These are phyloP conservation scores for Ceratobasidium sp. DNA, from an alignment of 1,284 basidiomycete genomes.

Conservation along the genomic window DNA sequence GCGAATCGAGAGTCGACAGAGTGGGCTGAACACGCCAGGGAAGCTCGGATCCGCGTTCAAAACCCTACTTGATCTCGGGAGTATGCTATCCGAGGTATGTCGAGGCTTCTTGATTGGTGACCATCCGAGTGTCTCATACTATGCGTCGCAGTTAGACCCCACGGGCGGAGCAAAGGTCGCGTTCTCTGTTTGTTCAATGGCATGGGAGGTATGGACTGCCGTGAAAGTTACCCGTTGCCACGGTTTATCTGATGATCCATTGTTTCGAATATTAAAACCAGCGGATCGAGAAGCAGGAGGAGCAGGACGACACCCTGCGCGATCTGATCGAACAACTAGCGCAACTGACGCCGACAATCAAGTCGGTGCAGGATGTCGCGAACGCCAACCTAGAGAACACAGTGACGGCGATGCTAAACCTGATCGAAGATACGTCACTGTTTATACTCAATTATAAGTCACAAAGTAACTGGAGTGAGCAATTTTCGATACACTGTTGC, in stretches of 20 bases:
- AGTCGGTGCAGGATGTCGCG: not conserved
- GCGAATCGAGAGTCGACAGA: no score
- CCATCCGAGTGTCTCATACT: not conserved
- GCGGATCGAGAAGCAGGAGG: not conserved
- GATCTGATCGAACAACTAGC: not conserved
- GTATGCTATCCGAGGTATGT: not conserved
- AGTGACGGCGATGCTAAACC: not conserved
- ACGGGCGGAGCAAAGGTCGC: not conserved
- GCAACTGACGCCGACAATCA: not conserved
- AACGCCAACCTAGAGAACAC: not conserved
- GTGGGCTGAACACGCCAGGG: no score
- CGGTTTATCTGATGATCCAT: no score
- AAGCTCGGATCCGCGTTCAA: no score
- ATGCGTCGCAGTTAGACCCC: not conserved
- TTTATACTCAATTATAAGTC: not conserved
- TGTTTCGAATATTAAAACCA: no score
- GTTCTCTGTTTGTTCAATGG: not conserved
- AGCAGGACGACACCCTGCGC: not conserved
- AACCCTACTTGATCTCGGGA: not conserved
- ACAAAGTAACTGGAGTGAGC: not conserved
- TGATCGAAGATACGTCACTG: conserved; percentile 15
- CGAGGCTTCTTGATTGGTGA: not conserved
- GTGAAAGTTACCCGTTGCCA: no score
- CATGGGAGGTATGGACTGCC: conserved; percentile 26
- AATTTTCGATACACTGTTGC: not conserved